A percentile compares a stretch with the other conserved stretches of the same genome.
phyloP scores from a whole-genome alignment of 1,139 yeast species.

The Kluyveromyces sp. region DNA sequence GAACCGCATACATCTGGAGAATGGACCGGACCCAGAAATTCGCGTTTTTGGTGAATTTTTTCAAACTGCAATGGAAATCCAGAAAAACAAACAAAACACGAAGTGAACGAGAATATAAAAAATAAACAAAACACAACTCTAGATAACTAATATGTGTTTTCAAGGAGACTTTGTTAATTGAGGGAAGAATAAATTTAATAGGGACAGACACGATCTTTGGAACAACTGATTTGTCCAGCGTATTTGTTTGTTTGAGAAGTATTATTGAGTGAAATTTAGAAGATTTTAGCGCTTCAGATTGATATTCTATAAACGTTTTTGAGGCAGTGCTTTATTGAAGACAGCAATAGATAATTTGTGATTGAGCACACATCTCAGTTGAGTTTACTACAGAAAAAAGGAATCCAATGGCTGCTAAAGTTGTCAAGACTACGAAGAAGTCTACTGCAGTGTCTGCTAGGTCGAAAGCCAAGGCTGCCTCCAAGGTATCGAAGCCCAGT shows the following conservation, averaged over 20 bases:
- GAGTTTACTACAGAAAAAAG: too few species aligned
- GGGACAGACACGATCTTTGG: background rate
- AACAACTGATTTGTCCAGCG: background rate
- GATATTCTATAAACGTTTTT: background rate
- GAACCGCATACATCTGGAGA: too few species aligned
- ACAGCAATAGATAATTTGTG: background rate
- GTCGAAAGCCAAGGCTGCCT: constrained; percentile 4
- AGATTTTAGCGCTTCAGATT: background rate
- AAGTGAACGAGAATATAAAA: constrained; percentile 2
- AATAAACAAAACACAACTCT: background rate
- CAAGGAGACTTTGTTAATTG: background rate
- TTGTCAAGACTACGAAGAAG: constrained; percentile 7
- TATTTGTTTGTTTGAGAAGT: background rate
- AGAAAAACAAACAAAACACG: constrained; percentile 2
- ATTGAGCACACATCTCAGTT: too few species aligned
- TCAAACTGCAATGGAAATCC: background rate
- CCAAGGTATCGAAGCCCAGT: constrained; percentile 7
- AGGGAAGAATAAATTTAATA: background rate
- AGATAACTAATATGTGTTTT: background rate
- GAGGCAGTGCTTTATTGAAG: background rate
- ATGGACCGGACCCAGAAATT: too few species aligned
- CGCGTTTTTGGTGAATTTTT: background rate
- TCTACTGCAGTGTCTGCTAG: constrained; percentile 2
- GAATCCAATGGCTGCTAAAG: constrained; percentile 6
- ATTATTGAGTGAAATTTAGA: background rate